These are phyloP conservation scores for Clitoria ternatea DNA, from an alignment of 306 rosid genomes.

Conservation along the genomic window DNA sequence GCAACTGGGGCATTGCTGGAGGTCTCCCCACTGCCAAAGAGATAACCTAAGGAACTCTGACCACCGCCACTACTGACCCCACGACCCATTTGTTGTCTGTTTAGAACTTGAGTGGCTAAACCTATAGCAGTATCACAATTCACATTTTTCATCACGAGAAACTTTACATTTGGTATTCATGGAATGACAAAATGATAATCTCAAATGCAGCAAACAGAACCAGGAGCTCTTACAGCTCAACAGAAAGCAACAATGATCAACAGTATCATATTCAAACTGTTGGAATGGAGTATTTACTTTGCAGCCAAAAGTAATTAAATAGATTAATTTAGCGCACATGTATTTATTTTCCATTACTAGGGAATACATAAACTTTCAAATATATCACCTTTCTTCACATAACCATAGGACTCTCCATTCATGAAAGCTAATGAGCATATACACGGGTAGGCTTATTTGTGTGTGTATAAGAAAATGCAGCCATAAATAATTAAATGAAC, in stretches of 20 bases:
- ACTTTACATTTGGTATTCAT: background rate
- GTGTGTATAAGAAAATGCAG: background rate
- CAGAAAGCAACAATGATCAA: background rate
- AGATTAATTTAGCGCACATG: background rate
- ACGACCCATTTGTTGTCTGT: constrained; percentile 55
- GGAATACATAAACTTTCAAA: background rate
- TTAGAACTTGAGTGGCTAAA: constrained; percentile 8
- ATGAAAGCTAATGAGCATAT: background rate
- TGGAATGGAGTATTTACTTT: background rate
- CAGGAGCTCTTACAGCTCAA: background rate
- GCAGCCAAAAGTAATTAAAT: background rate
- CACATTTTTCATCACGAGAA: constrained; percentile 2
- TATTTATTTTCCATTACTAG: background rate
- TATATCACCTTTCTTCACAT: background rate
- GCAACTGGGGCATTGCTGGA: constrained; percentile 27
- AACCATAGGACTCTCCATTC: background rate
- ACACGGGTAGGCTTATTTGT: background rate
- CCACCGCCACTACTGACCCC: constrained; percentile 88
- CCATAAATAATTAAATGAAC: background rate
- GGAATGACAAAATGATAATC: background rate
- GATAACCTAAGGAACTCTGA: constrained; percentile 78
- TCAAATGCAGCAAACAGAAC: background rate
- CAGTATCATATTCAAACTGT: background rate
- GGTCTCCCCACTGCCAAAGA: constrained; percentile 67
- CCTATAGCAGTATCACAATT: constrained; percentile 25